These are phyloP conservation scores for Penicillium canariense DNA, from an alignment of 495 filamentous ascomycete species.

Conservation along the genomic window DNA sequence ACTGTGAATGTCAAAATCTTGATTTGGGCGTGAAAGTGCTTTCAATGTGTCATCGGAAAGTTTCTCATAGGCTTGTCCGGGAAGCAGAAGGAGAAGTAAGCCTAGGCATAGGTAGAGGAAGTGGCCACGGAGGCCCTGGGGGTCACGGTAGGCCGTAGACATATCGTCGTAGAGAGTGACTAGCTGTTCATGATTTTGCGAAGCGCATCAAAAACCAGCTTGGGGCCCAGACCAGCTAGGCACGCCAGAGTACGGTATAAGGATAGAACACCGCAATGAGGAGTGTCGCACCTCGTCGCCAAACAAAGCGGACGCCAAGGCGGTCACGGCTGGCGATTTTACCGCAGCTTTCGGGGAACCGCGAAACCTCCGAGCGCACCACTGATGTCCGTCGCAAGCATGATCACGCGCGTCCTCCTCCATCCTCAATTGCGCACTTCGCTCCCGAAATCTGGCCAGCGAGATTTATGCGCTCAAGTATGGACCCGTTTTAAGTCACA, in stretches of 20 bases:
- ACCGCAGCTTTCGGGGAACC: slow-evolving; percentile 7
- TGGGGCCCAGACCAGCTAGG: slow-evolving; percentile 15
- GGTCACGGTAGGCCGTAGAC: slow-evolving; percentile 29
- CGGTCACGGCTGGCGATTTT: slow-evolving; percentile 12
- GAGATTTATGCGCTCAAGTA: slow-evolving; percentile 27
- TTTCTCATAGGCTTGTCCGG: slow-evolving; percentile 59
- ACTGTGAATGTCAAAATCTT: slow-evolving; percentile 77
- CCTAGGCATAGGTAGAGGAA: slow-evolving; percentile 31
- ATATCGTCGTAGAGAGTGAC: slow-evolving; percentile 23
- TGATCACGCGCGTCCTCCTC: slow-evolving; percentile 35
- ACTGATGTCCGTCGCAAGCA: neutral
- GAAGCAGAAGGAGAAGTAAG: slow-evolving; percentile 28
- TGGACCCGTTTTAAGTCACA: slow-evolving; percentile 36
- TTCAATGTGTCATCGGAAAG: slow-evolving; percentile 71
- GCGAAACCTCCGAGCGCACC: slow-evolving; percentile 9
- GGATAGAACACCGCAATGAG: neutral
- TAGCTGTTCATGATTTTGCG: slow-evolving; percentile 17
- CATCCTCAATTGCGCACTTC: slow-evolving; percentile 35
- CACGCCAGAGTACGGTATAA: neutral
- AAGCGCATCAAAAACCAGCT: neutral
- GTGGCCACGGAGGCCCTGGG: slow-evolving; percentile 21
- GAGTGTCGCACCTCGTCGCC: neutral
- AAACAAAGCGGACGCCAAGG: slow-evolving; percentile 20
- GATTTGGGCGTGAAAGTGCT: slow-evolving; percentile 61
- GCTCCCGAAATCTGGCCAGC: slow-evolving; percentile 26